Base-by-base conservation (phyloP, 768 basidiomycete genomes). In the Hericium coralloides region DNA sequence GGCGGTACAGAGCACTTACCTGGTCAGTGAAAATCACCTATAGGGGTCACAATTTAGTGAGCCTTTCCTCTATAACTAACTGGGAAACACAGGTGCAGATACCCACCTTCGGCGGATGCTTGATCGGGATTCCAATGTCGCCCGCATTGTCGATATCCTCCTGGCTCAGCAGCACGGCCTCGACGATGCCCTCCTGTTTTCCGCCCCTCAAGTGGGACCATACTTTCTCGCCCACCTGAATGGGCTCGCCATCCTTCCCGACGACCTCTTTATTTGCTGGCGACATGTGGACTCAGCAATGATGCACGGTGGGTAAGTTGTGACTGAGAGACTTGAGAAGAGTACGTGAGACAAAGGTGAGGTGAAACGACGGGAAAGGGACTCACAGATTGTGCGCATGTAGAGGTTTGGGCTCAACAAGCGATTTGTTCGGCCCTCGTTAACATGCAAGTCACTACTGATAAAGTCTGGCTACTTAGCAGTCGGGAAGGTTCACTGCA, bases 11-110 rank as follows among this genome's bases (percentile, higher is more conserved):
- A 9, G 18, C 10, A 47, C 53, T 22, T n/a, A 41, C 53, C 26
- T 47, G 53, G 41, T 54, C 41, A 14, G 53, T 54, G 43, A 43
- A 54, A 7, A 54, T 20, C n/a, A 54, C 53, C 53, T 54, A n/a
- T 0, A 22, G 14, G 15, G 23, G 9, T 20, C 14, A 6, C 25
- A 22, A 15, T 10, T 52, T 15, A 31, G 52, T 18, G 14, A 41
- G 18, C 12, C 2, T 20, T 38, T 52, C 9, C 37, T 17, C n/a
- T 20, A 2, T 36, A 36, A 6, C 10, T 31, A 52, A 36, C 18
- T 1, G 18, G 18, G 17, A 45, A 1, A 12, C 12, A 5, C 3
- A 4, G 9, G 43, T n/a, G 22, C 15, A 15, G 4, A 25, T 9
- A 45, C 41, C 17, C 22, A 47, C 53, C 53, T 54, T 54, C 12